Evolutionary conservation across 306 rosid species (phyloP).

Genomic region (Alnus glutinosa): DNA sequence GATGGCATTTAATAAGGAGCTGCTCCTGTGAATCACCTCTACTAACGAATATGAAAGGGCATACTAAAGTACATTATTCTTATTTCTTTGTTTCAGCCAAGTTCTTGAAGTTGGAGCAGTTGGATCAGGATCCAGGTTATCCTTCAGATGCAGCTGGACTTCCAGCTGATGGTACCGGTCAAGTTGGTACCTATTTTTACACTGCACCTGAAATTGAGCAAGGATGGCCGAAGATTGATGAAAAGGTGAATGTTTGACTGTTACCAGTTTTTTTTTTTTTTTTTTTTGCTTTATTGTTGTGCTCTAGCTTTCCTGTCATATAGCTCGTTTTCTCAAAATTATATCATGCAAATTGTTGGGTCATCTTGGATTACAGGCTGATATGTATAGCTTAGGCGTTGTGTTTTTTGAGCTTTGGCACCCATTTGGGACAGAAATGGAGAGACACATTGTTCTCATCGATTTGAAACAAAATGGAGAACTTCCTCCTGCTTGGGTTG

Average conservation of each 20-base stretch:
- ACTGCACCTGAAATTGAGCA: slow-evolving; percentile 99
- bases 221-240: slow-evolving; percentile 98
- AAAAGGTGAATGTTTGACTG: slow-evolving; percentile 57
- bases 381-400: slow-evolving; percentile 96
- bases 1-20: slow-evolving; percentile 1
- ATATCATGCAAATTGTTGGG: slow-evolving; percentile 32
- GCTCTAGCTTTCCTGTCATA: slow-evolving; percentile 15
- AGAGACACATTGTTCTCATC: slow-evolving; percentile 70
- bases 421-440: slow-evolving; percentile 97
- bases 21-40: not conserved
- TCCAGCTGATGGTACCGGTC: slow-evolving; percentile 95
- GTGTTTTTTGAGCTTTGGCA: slow-evolving; percentile 98
- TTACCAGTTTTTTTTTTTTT: slow-evolving; percentile 4
- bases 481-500: slow-evolving; percentile 71
- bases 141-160: slow-evolving; percentile 72
- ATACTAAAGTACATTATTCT: not conserved
- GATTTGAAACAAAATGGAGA: slow-evolving; percentile 81
- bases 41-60: not conserved
- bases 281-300: slow-evolving; percentile 12
- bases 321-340: slow-evolving; percentile 25
- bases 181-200: slow-evolving; percentile 93
- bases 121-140: slow-evolving; percentile 73
- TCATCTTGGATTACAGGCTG: slow-evolving; percentile 68
- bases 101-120: slow-evolving; percentile 93
- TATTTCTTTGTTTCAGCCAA: slow-evolving; percentile 62